Conservation (phyloP, 179 eudicot species). For the Actinidia arguta region DNA sequence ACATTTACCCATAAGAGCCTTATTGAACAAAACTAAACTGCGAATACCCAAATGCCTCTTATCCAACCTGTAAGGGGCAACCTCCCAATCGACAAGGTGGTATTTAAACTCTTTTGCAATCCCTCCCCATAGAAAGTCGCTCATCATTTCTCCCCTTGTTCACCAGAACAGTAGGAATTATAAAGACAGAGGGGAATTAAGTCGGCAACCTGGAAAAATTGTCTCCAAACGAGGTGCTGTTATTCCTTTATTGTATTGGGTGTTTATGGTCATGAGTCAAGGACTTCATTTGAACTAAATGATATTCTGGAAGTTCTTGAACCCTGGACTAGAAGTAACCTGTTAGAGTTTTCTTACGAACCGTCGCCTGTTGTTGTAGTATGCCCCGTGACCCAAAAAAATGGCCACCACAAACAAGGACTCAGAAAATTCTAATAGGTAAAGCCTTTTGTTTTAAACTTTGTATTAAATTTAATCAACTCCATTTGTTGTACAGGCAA, state of each 20-base stretch:
- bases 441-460: background rate
- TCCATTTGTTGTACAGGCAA: conserved; percentile 55
- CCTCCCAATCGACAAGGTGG: no score
- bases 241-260: background rate
- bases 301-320: conserved; percentile 10
- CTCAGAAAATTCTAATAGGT: background rate
- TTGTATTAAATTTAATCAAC: background rate
- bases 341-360: conserved; percentile 1
- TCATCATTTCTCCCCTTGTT: no score
- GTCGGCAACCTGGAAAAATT: background rate
- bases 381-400: background rate
- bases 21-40: no score
- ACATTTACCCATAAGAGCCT: no score
- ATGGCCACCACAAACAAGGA: background rate
- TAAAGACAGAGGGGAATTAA: no score
- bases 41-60: no score
- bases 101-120: no score
- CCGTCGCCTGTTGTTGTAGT: background rate
- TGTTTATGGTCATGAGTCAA: background rate
- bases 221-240: background rate
- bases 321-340: background rate
- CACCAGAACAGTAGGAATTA: no score
- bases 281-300: background rate
- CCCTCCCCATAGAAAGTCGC: no score
- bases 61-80: no score